phyloP scores from a whole-genome alignment of 1,284 basidiomycete species.

The Marasmius tenuissimus region DNA sequence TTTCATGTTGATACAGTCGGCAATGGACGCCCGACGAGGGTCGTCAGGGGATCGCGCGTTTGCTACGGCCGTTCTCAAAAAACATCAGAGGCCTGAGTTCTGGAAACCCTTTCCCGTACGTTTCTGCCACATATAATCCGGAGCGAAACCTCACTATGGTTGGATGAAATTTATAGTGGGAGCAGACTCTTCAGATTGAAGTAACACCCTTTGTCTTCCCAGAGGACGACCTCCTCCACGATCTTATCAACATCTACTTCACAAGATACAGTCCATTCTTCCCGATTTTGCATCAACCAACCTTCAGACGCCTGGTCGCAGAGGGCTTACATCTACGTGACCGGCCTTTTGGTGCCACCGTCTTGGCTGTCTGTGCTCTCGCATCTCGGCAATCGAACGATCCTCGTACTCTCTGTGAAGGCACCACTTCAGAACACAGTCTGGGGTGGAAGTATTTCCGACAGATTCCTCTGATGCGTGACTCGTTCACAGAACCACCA shows the following conservation, averaged over 20 bases:
- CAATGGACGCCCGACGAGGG: conserved; percentile 5
- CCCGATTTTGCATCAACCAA: conserved; percentile 44
- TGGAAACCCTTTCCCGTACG: conserved; percentile 8
- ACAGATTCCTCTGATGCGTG: neutral
- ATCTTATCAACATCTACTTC: conserved; percentile 49
- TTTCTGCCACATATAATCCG: neutral
- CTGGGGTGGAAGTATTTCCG: conserved; percentile 39
- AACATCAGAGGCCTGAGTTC: conserved; percentile 5
- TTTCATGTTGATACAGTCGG: conserved; percentile 4
- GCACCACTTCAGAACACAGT: conserved; percentile 34
- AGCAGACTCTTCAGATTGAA: neutral
- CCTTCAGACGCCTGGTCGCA: conserved; percentile 40
- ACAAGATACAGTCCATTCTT: conserved; percentile 33
- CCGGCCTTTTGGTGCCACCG: conserved; percentile 41
- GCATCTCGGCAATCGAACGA: conserved; percentile 47
- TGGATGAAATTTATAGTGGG: conserved; percentile 3
- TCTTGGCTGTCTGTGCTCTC: conserved; percentile 47
- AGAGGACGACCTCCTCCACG: conserved; percentile 33
- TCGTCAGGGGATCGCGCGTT: neutral
- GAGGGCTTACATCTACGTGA: conserved; percentile 38
- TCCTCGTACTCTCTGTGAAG: conserved; percentile 35
- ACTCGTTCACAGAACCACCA: neutral
- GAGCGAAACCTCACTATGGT: neutral
- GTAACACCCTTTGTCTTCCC: conserved; percentile 25
- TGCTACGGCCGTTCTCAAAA: neutral